Base-by-base conservation (phyloP, 495 filamentous ascomycete genomes). In the Thozetella sp. region DNA sequence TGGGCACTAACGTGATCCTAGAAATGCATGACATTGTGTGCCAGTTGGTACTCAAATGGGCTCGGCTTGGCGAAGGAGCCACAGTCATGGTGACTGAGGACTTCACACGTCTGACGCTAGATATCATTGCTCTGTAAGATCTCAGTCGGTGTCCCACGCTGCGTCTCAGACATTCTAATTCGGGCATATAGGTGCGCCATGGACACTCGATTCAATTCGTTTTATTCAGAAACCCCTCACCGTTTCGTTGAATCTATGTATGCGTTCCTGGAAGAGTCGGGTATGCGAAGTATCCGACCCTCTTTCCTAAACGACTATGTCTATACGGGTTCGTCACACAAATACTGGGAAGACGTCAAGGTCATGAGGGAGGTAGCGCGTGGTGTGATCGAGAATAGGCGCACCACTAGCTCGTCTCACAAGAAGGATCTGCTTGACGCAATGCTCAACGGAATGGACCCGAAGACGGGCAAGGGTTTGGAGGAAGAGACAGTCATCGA, bases 41-140 rank as follows among this genome's bases (percentile, higher is more conserved):
- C 0, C 87, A 91, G 60, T 66, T 91, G 13, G 81, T 81, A 13
- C 70, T 88, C 56, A 90, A 89, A 68, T 91, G 87, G 87, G 86
- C 83, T 2, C 78, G 87, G 22, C 74, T 78, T 52, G 88, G 87
- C 0, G 68, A 81, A 0, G 69, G 79, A 0, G 56, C 76, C 15
- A 67, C 73, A 25, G 86, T 90, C 55, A 63, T 69, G 24, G 80
- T 81, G 0, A 77, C 83, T 0, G 83, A 83, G 30, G 87, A 89
- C 63, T 89, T 90, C 57, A 90, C 87, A 0, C 79, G 86, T 2
- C 66, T 90, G 46, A 86, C 86, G 0, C 72, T 91, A 4, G 88
- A 91, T 58, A 84, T 85, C 0, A 84, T 91, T 54, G 82, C 83
- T 0, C 74, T 90, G 19, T n/a, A n/a, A n/a, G n/a, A n/a, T n/a